Base-by-base conservation (phyloP, 1,284 basidiomycete species). In the Testicularia cyperi region DNA sequence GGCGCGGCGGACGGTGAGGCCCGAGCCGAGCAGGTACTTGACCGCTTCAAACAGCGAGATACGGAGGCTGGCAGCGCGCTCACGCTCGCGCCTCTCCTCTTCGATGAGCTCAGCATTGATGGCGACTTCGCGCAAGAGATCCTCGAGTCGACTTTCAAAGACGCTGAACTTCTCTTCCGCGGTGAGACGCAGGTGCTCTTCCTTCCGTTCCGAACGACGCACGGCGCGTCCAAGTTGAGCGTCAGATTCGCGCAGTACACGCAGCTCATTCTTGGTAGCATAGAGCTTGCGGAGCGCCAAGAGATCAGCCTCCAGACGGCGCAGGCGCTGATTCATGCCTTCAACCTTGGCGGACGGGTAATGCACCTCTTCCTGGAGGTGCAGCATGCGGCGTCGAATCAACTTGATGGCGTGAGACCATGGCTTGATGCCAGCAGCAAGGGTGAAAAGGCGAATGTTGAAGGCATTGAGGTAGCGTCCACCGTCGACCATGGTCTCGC, bases 391-490 rank as follows among this genome's bases (percentile, higher is more conserved):
- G 35, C 68, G 53, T 13, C 52, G 44, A 13, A 70, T 24, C n/a
- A 66, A 54, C 16, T 23, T 35, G 30, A 57, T 49, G 28, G 51
- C 57, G 44, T 67, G 72, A 19, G 64, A 53, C 54, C 68, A 68
- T 2, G 78, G 78, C 51, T 77, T 77, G 44, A 78, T 68, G 13
- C 72, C 70, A 4, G 74, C 72, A 14, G 77, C 76, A 28, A 78
- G 43, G 24, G 61, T 66, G 40, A 78, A 78, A 19, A 78, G 55
- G 6, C 72, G 64, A 26, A 78, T 72, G 54, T 74, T 66, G 51
- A 70, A 74, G 9, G 52, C 57, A 46, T 77, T 78, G 52, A 72
- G 57, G 27, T 69, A 72, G 21, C 64, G 49, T 34, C 57, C 49
- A 21, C 69, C 69, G 38, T 78, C 77, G 29, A 63, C 69, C 21